Conservation (phyloP, 2,329 filamentous ascomycete genomes). For the Fusarium keratoplasticum region DNA sequence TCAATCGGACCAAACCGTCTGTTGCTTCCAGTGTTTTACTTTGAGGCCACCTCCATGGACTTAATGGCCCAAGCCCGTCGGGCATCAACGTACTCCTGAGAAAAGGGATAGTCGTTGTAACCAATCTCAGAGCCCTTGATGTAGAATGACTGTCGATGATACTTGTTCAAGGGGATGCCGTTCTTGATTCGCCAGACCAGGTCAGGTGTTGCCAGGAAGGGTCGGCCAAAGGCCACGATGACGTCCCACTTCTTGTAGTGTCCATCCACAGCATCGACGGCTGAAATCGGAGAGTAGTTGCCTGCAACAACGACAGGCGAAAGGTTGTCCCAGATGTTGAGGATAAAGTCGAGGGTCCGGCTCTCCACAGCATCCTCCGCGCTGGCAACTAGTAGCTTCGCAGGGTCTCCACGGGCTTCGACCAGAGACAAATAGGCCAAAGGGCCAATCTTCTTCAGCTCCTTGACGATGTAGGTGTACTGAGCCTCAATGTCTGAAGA, state of each 20-base stretch:
- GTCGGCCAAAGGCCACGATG: slow-evolving; percentile 45
- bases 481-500: slow-evolving; percentile 34
- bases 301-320: slow-evolving; percentile 47
- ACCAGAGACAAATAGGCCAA: slow-evolving; percentile 47
- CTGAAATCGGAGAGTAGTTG: slow-evolving; percentile 35
- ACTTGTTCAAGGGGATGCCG: slow-evolving; percentile 36
- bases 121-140: slow-evolving; percentile 28
- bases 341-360: slow-evolving; percentile 45
- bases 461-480: slow-evolving; percentile 41
- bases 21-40: background rate
- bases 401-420: slow-evolving; percentile 41
- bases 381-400: slow-evolving; percentile 28
- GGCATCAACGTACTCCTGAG: slow-evolving; percentile 13
- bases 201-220: slow-evolving; percentile 46
- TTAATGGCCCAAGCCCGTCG: slow-evolving; percentile 16
- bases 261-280: slow-evolving; percentile 34
- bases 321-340: slow-evolving; percentile 45
- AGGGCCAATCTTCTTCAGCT: slow-evolving; percentile 45
- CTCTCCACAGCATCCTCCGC: slow-evolving; percentile 47
- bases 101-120: slow-evolving; percentile 39
- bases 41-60: slow-evolving; percentile 8
- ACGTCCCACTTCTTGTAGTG: slow-evolving; percentile 46
- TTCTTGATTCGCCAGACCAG: slow-evolving; percentile 44
- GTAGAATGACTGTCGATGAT: slow-evolving; percentile 44
- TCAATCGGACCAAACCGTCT: background rate